Conservation (phyloP, 1,284 basidiomycete species). For the Mycena citricolor region DNA sequence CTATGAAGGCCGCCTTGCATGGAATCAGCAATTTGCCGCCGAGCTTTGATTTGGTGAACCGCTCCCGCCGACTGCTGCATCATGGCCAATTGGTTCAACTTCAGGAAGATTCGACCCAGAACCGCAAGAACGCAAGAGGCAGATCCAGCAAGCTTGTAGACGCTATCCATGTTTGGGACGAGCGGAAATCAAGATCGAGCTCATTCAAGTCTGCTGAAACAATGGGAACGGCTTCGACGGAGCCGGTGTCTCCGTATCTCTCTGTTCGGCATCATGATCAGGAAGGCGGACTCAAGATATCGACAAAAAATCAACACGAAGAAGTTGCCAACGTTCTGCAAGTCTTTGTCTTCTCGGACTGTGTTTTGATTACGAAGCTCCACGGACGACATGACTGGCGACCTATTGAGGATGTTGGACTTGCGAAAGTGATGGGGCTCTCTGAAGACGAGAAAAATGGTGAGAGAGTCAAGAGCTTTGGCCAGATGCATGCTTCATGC, state of each 20-base stretch:
- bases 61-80: conserved; percentile 72
- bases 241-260: conserved; percentile 13
- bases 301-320: conserved; percentile 14
- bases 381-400: conserved; percentile 37
- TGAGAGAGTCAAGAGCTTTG: conserved; percentile 36
- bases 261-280: conserved; percentile 11
- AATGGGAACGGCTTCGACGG: not conserved
- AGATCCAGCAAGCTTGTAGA: conserved; percentile 38
- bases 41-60: conserved; percentile 52
- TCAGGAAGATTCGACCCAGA: conserved; percentile 20
- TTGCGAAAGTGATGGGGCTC: conserved; percentile 55
- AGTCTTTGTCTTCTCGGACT: conserved; percentile 69
- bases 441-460: conserved; percentile 49
- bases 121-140: not conserved
- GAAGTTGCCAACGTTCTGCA: conserved; percentile 40
- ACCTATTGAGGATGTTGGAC: conserved; percentile 51
- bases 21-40: conserved; percentile 61
- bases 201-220: conserved; percentile 32
- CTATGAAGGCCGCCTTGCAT: conserved; percentile 60
- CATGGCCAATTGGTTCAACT: conserved; percentile 57
- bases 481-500: conserved; percentile 29
- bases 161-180: conserved; percentile 43
- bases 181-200: conserved; percentile 42
- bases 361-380: conserved; percentile 53
- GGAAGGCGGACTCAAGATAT: conserved; percentile 16